Evolutionary conservation across 345 rosid genomes (phyloP).

Genomic region (Citrus cavaleriei): DNA sequence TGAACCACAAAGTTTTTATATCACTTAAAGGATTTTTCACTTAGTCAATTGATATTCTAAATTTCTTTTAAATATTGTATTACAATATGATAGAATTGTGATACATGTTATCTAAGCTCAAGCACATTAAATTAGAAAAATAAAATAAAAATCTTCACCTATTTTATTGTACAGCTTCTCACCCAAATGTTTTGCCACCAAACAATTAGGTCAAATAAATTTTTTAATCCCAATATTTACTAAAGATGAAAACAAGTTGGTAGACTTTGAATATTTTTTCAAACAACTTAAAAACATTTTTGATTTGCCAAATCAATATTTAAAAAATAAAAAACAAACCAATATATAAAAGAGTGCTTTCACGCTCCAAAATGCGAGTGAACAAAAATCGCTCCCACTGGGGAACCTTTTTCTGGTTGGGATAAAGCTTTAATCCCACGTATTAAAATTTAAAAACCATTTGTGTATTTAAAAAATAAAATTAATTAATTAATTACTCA

Average conservation of each 20-base stretch:
- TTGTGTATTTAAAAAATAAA: background rate
- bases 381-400: background rate
- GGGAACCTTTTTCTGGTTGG: background rate
- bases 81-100: too few relatives aligned
- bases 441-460: slow-evolving; percentile 7
- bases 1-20: too few relatives aligned
- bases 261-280: background rate
- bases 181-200: too few relatives aligned
- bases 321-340: background rate
- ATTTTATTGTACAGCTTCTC: too few relatives aligned
- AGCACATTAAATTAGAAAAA: too few relatives aligned
- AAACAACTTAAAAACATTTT: background rate
- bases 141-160: too few relatives aligned
- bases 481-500: background rate
- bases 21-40: too few relatives aligned
- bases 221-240: background rate
- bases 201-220: too few relatives aligned
- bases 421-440: slow-evolving; percentile 14
- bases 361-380: slow-evolving; percentile 6
- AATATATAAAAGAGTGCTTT: background rate
- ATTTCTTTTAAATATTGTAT: too few relatives aligned
- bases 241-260: background rate
- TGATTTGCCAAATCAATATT: background rate
- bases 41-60: too few relatives aligned
- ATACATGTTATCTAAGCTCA: too few relatives aligned